Base-by-base conservation (phyloP, 768 basidiomycete genomes). In the Lactarius tabidus region DNA sequence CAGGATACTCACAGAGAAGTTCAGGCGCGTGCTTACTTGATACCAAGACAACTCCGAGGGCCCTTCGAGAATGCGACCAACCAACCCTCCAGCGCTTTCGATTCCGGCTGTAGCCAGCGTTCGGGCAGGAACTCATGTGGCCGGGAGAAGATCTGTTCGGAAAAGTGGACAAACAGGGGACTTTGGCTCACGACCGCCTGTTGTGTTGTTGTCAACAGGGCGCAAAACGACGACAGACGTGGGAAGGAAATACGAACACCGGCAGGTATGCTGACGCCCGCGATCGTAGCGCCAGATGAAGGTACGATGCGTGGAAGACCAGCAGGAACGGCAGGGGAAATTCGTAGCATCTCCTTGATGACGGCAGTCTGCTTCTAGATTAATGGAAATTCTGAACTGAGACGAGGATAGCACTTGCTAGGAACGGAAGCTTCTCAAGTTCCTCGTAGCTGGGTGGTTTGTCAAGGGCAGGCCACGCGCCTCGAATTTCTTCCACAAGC, bases 1-100 rank as follows among this genome's bases (percentile, higher is more conserved):
- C 26, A 28, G 20, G 5, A 20, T 51, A 45, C 23, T 1, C 6
- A 17, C 14, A 20, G n/a, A 43, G 33, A 29, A 26, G 8, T 17
- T 0, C 23, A 5, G 23, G 31, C 14, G 28, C 36, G 9, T 59
- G 7, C 57, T 66, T 6, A 70, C 70, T 70, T 70, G 17, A 68
- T 71, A 9, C 69, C 70, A 8, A 70, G 57, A 35, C 70, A 70
- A 33, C 65, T 67, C 4, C 70, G 60, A 3, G 70, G 70, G 1
- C 70, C 70, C 54, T 66, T 70, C 2, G 70, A 70, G 43, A 71
- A 71, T 3, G 33, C 39, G 20, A 70, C 62, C 3, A 70, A 41
- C 35, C 63, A 68, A 20, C 41, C 60, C 1, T 70, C 70, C n/a
- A 70, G 45, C 1, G 43, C 43, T 15, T 59, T 56, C 0, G 66